Evolutionary conservation across 768 basidiomycete species (phyloP), one percentile per base, ranked within the genome.

Genomic region (Kwoniella botswanensis): DNA sequence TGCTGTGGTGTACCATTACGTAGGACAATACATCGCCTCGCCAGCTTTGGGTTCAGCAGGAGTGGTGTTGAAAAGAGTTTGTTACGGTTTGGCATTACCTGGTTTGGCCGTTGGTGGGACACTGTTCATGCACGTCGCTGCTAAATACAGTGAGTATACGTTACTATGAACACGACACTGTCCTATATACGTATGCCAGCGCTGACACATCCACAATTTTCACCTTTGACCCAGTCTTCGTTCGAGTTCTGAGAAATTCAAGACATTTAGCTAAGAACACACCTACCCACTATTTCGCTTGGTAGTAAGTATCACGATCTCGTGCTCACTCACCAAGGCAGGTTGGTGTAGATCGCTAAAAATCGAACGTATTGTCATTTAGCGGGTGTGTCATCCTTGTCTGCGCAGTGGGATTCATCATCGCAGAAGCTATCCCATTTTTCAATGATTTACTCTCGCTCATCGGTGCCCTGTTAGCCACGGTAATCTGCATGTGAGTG

Each of bases 21-120:
- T 73, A 41, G 80, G 80, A 6, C 73, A 78, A 59, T 79, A 79
- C 65, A 78, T 84, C 68, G 76, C 83, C 24, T 80, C 78, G 0
- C 83, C 83, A 13, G 82, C 83, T 42, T 75, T 84, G 3, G 79
- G 82, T 1, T 75, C 74, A 3, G 83, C 82, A 15, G 82, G 83
- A 11, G 61, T 74, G 0, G 44, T 82, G 2, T 61, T 82, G 59
- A 78, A 79, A 65, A 78, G 78, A 67, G 75, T 83, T 53, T 72
- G 74, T 26, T 83, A 76, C 55, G 74, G 71, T 26, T 61, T 79
- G 35, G 74, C 76, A 24, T 54, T 75, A 55, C 72, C 76, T 18
- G 77, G 74, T 69, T 70, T 81, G n/a, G 69, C 73, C 21, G 73
- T 75, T 41, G 70, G 74, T 10, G 71, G 70, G 4, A 70, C 71